A percentile compares a stretch with the other conserved stretches of the same genome.
phyloP scores from a whole-genome alignment of 441 rosid species.

The Metrosideros polymorpha region DNA sequence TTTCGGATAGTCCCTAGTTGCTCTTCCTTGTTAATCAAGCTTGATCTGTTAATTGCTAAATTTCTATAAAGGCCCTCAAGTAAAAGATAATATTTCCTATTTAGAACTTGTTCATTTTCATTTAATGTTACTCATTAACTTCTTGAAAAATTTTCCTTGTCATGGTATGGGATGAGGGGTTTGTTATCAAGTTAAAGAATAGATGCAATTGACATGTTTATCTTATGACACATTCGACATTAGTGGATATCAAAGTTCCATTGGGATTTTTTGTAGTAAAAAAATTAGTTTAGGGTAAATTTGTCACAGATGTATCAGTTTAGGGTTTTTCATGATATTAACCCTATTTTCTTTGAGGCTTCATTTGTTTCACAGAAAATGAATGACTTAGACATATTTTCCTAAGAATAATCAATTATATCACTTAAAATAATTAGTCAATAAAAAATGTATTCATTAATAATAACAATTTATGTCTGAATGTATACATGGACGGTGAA shows the following conservation, averaged over 20 bases:
- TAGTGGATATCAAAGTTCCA: not conserved
- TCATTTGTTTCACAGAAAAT: too few relatives aligned
- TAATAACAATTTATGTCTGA: not conserved
- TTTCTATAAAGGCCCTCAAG: not conserved
- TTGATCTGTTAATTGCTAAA: not conserved
- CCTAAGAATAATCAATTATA: too few relatives aligned
- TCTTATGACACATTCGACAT: not conserved
- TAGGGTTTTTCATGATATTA: too few relatives aligned
- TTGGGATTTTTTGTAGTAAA: too few relatives aligned
- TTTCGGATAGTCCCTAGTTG: not conserved
- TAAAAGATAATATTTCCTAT: not conserved
- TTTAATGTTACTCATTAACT: not conserved
- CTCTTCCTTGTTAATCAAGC: not conserved
- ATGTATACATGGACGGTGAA: not conserved
- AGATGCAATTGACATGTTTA: not conserved
- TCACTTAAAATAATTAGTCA: too few relatives aligned
- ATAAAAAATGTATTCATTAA: not conserved
- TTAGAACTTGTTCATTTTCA: not conserved
- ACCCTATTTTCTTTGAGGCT: not conserved
- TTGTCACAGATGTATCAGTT: too few relatives aligned
- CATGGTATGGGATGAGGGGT: not conserved
- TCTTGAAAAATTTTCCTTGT: not conserved
- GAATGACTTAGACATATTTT: too few relatives aligned
- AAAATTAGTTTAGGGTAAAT: too few relatives aligned
- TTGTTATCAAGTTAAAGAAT: not conserved